Evolutionary conservation across 768 basidiomycete species (phyloP).

Genomic region (Russula virescens): DNA sequence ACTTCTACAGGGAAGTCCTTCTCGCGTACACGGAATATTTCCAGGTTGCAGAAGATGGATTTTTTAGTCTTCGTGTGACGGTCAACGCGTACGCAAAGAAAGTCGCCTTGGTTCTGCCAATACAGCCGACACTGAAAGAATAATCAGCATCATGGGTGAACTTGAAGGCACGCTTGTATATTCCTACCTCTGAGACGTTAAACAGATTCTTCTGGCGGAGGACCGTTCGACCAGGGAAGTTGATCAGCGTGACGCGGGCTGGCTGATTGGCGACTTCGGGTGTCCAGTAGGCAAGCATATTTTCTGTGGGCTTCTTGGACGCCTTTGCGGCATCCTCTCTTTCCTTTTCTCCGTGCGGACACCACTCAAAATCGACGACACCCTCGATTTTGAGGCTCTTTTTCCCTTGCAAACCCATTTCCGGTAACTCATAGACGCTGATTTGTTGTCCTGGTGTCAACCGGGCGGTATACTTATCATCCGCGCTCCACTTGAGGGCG

Average conservation of each 20-base stretch:
- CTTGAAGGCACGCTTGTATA: neutral
- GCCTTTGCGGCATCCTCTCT: conserved; percentile 56
- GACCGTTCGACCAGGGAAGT: conserved; percentile 77
- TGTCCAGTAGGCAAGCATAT: conserved; percentile 96
- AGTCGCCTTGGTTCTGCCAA: conserved; percentile 99
- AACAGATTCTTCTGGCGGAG: conserved; percentile 95
- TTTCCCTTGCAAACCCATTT: conserved; percentile 91
- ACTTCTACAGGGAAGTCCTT: conserved; percentile 98
- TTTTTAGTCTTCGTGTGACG: conserved; percentile 98
- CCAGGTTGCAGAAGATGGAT: conserved; percentile 95
- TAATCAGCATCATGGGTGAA: neutral
- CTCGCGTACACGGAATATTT: conserved; percentile 95
- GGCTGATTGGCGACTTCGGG: conserved; percentile 96
- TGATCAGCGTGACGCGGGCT: conserved; percentile 89
- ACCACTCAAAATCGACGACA: conserved; percentile 98
- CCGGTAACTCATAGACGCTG: conserved; percentile 91
- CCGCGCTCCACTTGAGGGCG: conserved; percentile 92
- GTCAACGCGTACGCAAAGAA: conserved; percentile 98
- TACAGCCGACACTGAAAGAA: conserved; percentile 81
- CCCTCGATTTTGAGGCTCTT: conserved; percentile 97
- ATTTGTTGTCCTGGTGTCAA: conserved; percentile 89
- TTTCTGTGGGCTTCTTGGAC: conserved; percentile 69
- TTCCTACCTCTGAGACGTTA: conserved; percentile 89
- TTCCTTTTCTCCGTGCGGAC: conserved; percentile 87
- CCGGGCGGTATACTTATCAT: conserved; percentile 91